Evolutionary conservation across 2,329 filamentous ascomycete genomes (phyloP).

Genomic region (Shiraia sp.): DNA sequence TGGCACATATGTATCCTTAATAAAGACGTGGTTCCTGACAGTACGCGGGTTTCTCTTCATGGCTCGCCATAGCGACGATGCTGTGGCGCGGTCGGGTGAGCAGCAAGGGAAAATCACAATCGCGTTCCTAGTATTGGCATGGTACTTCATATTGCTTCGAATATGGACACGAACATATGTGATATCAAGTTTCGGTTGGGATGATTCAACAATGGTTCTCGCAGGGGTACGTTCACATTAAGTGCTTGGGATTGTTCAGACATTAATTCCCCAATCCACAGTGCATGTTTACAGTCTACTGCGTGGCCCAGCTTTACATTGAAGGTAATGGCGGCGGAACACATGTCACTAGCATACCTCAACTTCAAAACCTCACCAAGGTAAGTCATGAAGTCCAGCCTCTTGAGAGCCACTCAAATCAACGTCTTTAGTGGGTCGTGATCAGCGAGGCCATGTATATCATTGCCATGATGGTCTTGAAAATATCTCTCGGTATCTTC

Average conservation of each 20-base stretch:
- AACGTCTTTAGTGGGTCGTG: slow-evolving; percentile 34
- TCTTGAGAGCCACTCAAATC: background rate
- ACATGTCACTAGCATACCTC: slow-evolving; percentile 26
- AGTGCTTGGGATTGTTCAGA: too few relatives aligned
- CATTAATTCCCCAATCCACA: slow-evolving; percentile 12
- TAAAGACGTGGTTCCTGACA: too few relatives aligned
- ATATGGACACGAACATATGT: slow-evolving; percentile 47
- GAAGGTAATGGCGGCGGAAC: slow-evolving; percentile 39
- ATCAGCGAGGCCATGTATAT: slow-evolving; percentile 46
- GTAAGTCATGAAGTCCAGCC: slow-evolving; percentile 10
- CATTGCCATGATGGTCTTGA: slow-evolving; percentile 47
- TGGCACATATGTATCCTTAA: background rate
- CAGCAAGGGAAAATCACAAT: slow-evolving; percentile 33
- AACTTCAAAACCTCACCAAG: slow-evolving; percentile 34
- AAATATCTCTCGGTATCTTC: slow-evolving; percentile 52
- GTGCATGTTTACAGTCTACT: slow-evolving; percentile 42
- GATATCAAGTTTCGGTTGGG: slow-evolving; percentile 49
- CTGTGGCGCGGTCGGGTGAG: slow-evolving; percentile 22
- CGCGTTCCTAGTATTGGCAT: slow-evolving; percentile 43
- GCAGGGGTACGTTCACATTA: slow-evolving; percentile 36
- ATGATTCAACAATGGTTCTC: slow-evolving; percentile 48
- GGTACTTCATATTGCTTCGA: slow-evolving; percentile 45
- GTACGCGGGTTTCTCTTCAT: slow-evolving; percentile 14
- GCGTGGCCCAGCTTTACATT: slow-evolving; percentile 30
- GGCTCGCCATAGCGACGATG: slow-evolving; percentile 20